Evolutionary conservation across 768 basidiomycete genomes (phyloP).

Genomic region (Trametes cubensis): DNA sequence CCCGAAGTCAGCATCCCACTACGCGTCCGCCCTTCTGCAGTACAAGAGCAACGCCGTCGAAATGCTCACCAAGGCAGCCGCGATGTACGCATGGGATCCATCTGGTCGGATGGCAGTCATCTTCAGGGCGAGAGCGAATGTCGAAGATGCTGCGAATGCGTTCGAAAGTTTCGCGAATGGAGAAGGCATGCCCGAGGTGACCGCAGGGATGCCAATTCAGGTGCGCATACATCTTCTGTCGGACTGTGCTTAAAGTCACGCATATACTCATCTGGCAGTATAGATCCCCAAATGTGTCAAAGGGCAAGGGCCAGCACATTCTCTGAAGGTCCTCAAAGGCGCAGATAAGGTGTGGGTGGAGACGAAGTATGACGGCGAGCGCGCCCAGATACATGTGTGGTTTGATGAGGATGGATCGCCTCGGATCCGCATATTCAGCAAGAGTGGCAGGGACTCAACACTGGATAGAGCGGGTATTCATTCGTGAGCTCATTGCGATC

Average conservation of each 20-base stretch:
- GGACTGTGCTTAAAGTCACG: background rate
- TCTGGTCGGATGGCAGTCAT: slow-evolving; percentile 52
- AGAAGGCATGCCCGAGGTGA: slow-evolving; percentile 39
- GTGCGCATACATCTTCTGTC: slow-evolving; percentile 38
- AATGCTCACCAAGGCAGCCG: slow-evolving; percentile 59
- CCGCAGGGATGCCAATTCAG: slow-evolving; percentile 64
- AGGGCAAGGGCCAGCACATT: slow-evolving; percentile 61
- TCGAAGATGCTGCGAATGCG: slow-evolving; percentile 54
- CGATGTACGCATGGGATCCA: slow-evolving; percentile 75
- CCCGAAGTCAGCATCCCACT: slow-evolving; percentile 44
- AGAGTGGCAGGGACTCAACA: slow-evolving; percentile 85
- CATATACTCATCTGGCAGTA: background rate
- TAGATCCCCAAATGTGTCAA: slow-evolving; percentile 86
- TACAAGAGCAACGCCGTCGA: slow-evolving; percentile 61
- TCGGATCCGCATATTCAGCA: slow-evolving; percentile 81
- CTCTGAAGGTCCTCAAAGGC: slow-evolving; percentile 47
- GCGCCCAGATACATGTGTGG: slow-evolving; percentile 89
- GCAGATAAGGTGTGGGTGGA: slow-evolving; percentile 74
- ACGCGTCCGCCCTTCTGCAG: slow-evolving; percentile 51
- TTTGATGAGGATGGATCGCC: slow-evolving; percentile 40
- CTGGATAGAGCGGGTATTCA: slow-evolving; percentile 72
- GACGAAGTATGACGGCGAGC: slow-evolving; percentile 93
- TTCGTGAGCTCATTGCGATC: slow-evolving; percentile 31
- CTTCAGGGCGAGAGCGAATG: slow-evolving; percentile 56
- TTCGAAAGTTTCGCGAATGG: slow-evolving; percentile 36